Evolutionary conservation across 768 basidiomycete genomes (phyloP), one percentile per base, ranked within the genome.

Genomic region (Daedalea quercina): DNA sequence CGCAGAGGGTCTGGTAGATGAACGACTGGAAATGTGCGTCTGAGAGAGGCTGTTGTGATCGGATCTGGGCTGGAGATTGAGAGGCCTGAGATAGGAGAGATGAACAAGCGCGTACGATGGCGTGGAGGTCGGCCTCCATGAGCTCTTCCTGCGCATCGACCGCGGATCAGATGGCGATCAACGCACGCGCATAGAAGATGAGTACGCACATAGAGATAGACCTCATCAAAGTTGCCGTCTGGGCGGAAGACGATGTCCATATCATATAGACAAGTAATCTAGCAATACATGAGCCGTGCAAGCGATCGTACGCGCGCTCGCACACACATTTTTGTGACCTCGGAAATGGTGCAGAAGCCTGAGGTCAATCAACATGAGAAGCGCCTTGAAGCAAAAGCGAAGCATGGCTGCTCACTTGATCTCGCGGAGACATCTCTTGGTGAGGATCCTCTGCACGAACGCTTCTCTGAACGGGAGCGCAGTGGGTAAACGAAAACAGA

Each of bases 71-170:
- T 63, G 60, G 54, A 44, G 53, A 15, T 43, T 13, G n/a, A 20
- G 50, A n/a, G n/a, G n/a, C n/a, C 34, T 41, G 26, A 47, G 42
- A 37, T 48, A 11, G 28, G 28, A 31, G 24, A 37, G 24, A 25
- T 37, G 51, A 28, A 44, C 49, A 11, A 31, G 28, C 11, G 65
- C 82, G 69, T 62, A 94, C 94, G 69, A 99, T 99, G 19, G 96
- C 96, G 64, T 98, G 96, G 19, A 99, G 78, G 80, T 99, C 96
- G 51, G 96, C 96, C 67, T 99, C 96, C 96, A 98, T 99, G 60
- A 98, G 82, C 69, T 99, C 96, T 74, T 98, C 94, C 89, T 98
- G 70, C 17, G 48, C 34, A 31, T 31, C 6, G 28, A 11, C 11
- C 28, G 11, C 52, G 52, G 34, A 9, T 58, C 8, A 53, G 55